phyloP scores from a whole-genome alignment of 2,329 filamentous ascomycete genomes.

The Fusarium sp. region DNA sequence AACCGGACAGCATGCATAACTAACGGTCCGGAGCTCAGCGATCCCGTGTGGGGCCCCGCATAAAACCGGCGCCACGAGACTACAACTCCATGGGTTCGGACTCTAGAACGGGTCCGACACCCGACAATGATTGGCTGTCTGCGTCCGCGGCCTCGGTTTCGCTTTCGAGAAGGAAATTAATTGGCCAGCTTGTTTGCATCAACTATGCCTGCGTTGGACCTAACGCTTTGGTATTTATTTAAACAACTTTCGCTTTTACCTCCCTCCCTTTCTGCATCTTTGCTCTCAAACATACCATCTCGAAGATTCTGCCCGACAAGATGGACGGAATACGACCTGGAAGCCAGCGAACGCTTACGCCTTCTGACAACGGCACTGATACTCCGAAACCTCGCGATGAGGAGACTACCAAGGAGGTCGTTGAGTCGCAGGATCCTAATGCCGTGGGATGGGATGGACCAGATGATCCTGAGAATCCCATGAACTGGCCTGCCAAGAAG shows the following conservation, averaged over 20 bases:
- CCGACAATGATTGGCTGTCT: not conserved
- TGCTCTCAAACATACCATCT: not conserved
- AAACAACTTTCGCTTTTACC: constrained; percentile 9
- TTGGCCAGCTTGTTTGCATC: not conserved
- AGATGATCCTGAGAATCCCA: constrained; percentile 69
- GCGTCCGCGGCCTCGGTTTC: not conserved
- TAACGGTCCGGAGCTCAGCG: constrained; percentile 9
- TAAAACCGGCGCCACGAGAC: constrained; percentile 15
- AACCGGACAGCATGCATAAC: constrained; percentile 10
- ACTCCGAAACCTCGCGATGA: constrained; percentile 15
- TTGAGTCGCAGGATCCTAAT: constrained; percentile 34
- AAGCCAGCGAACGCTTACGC: constrained; percentile 39
- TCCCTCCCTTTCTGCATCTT: not conserved
- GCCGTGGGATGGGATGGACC: constrained; percentile 45
- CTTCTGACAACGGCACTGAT: constrained; percentile 11
- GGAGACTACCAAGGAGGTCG: constrained; percentile 8
- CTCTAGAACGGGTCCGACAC: not conserved
- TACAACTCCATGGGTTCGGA: not conserved
- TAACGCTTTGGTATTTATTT: constrained; percentile 16
- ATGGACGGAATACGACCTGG: constrained; percentile 15
- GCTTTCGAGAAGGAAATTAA: not conserved
- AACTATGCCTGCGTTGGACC: not conserved
- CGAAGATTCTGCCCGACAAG: no score
- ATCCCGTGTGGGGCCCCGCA: constrained; percentile 30
- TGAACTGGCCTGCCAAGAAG: constrained; percentile 71